Evolutionary conservation across 2,329 filamentous ascomycete genomes (phyloP).

Genomic region (Calycina herbarum): DNA sequence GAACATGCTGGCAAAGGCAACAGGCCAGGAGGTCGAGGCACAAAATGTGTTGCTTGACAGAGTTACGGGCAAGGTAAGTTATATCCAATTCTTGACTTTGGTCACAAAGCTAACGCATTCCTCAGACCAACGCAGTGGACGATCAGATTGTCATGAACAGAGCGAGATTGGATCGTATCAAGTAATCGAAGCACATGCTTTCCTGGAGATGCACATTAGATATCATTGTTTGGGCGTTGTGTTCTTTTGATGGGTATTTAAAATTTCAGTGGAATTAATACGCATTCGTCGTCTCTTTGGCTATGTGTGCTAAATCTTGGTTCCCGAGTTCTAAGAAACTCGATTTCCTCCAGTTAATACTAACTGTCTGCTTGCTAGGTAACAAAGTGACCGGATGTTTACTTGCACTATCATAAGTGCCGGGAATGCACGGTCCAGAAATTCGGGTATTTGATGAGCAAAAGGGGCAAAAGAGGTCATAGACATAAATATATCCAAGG

Average conservation of each 20-base stretch:
- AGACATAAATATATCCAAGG: not conserved
- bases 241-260: not conserved
- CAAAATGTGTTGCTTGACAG: conserved; percentile 78
- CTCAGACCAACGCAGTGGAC: conserved; percentile 77
- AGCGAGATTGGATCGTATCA: conserved; percentile 44
- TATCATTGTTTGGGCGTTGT: conserved; percentile 13
- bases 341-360: no score
- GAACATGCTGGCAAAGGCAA: conserved; percentile 72
- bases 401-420: no score
- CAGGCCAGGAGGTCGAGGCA: conserved; percentile 70
- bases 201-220: not conserved
- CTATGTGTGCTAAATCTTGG: not conserved
- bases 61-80: conserved; percentile 72
- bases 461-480: not conserved
- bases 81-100: conserved; percentile 11
- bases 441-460: not conserved
- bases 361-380: no score
- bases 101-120: conserved; percentile 33
- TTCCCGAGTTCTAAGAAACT: not conserved
- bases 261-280: not conserved
- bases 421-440: no score
- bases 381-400: no score
- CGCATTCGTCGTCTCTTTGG: not conserved
- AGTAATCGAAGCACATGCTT: conserved; percentile 19
- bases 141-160: conserved; percentile 79